A percentile compares a stretch with the other conserved stretches of the same genome.
Conservation (phyloP, 2,329 filamentous ascomycete species). For the Aspergillus ustus region DNA sequence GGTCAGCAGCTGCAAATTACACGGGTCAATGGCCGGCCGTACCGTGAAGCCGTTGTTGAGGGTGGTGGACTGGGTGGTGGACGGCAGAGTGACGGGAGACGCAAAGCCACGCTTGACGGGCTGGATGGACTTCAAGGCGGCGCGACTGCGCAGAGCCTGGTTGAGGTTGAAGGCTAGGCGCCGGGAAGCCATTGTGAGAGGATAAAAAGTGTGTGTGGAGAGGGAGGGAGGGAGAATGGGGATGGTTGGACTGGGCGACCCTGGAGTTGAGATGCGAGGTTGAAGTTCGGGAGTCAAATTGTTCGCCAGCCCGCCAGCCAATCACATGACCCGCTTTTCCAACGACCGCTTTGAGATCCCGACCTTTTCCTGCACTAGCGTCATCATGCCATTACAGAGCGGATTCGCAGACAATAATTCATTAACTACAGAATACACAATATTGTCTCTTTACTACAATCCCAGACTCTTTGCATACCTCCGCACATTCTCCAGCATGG, state of each 20-base stretch:
- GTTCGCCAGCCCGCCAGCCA: conserved; percentile 46
- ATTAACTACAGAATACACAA: no score
- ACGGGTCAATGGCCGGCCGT: conserved; percentile 35
- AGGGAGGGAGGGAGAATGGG: conserved; percentile 57
- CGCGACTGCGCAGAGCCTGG: conserved; percentile 85
- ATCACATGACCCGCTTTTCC: conserved; percentile 51
- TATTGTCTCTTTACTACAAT: conserved; percentile 25
- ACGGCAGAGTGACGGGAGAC: conserved; percentile 73
- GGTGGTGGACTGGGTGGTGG: conserved; percentile 92
- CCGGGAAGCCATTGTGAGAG: conserved; percentile 82
- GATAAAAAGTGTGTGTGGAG: conserved; percentile 41
- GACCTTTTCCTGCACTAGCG: conserved; percentile 35
- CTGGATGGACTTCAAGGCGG: conserved; percentile 77
- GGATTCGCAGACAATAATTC: no score
- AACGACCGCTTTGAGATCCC: conserved; percentile 40
- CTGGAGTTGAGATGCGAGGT: conserved; percentile 42
- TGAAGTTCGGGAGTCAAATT: conserved; percentile 53
- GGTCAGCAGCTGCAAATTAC: conserved; percentile 36
- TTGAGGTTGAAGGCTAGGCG: conserved; percentile 94
- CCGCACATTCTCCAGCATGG: conserved; percentile 47
- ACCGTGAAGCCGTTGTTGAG: conserved; percentile 98
- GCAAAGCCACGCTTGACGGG: conserved; percentile 86
- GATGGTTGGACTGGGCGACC: conserved; percentile 31
- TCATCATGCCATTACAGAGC: conserved; percentile 4
- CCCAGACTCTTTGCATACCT: conserved; percentile 42